Evolutionary conservation across 257 asterid genomes (phyloP).

Genomic region (Nicotiana benthamiana): DNA sequence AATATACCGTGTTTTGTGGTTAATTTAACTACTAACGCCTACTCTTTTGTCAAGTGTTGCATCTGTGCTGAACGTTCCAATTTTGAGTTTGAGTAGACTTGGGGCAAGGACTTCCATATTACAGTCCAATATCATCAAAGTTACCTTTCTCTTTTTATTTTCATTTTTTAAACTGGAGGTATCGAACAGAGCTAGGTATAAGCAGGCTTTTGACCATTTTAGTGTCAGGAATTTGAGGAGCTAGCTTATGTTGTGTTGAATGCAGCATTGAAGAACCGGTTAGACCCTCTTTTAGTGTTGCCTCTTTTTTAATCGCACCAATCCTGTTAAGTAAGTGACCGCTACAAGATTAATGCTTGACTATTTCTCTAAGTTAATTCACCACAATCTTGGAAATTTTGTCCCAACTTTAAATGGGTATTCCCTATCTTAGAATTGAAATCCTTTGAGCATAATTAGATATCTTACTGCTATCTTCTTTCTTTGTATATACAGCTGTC

Average conservation of each 20-base stretch:
- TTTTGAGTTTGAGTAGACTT: background rate
- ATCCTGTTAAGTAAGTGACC: background rate
- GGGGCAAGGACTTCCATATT: background rate
- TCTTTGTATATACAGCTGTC: background rate
- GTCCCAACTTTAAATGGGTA: background rate
- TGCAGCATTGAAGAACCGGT: background rate
- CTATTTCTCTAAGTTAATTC: background rate
- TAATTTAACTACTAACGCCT: background rate
- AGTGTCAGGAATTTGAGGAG: background rate
- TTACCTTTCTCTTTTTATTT: background rate
- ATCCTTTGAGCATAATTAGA: background rate
- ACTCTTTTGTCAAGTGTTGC: background rate
- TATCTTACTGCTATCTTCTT: background rate
- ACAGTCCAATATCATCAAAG: background rate
- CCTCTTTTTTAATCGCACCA: background rate
- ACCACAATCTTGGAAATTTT: background rate
- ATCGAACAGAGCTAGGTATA: background rate
- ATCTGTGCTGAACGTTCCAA: background rate
- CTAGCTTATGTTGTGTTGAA: background rate
- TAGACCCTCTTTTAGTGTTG: background rate
- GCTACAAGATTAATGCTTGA: background rate
- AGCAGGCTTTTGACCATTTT: background rate
- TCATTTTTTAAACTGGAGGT: background rate
- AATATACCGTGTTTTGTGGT: background rate
- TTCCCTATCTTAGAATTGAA: background rate